Conservation (phyloP, 768 basidiomycete genomes). For the Lentinula boryana region DNA sequence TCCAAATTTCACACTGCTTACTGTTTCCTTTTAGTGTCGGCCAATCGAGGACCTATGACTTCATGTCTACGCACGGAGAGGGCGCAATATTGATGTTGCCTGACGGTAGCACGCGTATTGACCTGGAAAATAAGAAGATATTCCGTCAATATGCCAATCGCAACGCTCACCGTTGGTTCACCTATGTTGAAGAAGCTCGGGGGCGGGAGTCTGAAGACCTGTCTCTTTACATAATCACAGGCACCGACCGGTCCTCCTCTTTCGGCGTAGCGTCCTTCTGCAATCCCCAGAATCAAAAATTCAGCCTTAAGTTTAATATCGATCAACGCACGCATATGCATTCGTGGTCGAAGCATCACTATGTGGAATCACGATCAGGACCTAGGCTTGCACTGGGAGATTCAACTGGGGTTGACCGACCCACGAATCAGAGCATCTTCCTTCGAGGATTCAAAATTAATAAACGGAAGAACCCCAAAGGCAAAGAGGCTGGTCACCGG, state of each 20-base stretch:
- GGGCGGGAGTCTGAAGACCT: slow-evolving; percentile 1
- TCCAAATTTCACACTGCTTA: neutral
- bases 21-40: neutral
- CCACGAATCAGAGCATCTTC: slow-evolving; percentile 4
- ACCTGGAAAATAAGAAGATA: neutral
- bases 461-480: neutral
- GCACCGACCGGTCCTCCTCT: slow-evolving; percentile 3
- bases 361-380: neutral
- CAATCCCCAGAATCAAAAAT: neutral
- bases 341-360: neutral
- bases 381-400: neutral
- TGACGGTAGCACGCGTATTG: neutral
- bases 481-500: neutral
- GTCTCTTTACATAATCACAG: slow-evolving; percentile 8
- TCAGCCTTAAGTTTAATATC: neutral
- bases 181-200: neutral
- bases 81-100: slow-evolving; percentile 6
- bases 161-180: slow-evolving; percentile 5
- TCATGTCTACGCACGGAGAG: neutral
- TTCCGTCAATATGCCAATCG: slow-evolving; percentile 7
- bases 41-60: neutral
- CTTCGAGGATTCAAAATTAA: slow-evolving; percentile 6
- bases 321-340: neutral
- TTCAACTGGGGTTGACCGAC: neutral
- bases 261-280: slow-evolving; percentile 4